These are phyloP conservation scores for Plenodomus biglobosus DNA, from an alignment of 2,329 filamentous ascomycete genomes.

Conservation along the genomic window DNA sequence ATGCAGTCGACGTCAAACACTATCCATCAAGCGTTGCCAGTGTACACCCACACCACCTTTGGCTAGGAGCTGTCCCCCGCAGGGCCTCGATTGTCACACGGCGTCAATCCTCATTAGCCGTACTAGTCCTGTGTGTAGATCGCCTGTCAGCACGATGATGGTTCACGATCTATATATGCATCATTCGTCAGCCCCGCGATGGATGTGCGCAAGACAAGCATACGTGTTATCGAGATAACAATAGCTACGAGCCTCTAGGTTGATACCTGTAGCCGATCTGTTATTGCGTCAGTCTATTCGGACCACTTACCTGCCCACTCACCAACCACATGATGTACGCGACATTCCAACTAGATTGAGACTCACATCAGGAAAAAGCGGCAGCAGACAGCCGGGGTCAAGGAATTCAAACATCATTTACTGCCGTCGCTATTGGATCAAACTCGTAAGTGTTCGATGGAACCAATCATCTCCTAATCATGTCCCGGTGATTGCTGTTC, in stretches of 20 bases:
- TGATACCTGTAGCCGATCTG: neutral
- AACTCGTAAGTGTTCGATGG: too few relatives aligned
- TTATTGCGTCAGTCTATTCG: neutral
- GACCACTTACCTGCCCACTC: too few relatives aligned
- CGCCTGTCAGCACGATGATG: conserved; percentile 3
- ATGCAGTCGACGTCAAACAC: conserved; percentile 1
- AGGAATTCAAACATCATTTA: too few relatives aligned
- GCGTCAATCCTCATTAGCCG: conserved; percentile 7
- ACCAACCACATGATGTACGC: too few relatives aligned
- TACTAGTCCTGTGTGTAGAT: conserved; percentile 4
- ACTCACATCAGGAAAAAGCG: too few relatives aligned
- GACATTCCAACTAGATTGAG: too few relatives aligned
- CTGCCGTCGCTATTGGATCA: too few relatives aligned
- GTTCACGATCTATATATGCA: neutral
- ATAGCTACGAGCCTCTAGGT: too few relatives aligned
- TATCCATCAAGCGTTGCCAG: neutral
- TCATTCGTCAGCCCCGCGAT: neutral
- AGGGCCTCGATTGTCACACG: conserved; percentile 1
- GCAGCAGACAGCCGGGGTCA: too few relatives aligned
- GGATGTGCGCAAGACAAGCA: neutral
- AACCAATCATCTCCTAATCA: too few relatives aligned
- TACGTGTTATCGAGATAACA: neutral
- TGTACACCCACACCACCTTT: neutral
- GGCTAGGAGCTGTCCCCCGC: neutral
- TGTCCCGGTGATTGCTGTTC: neutral